These are phyloP conservation scores for Penicillium simplicissimum DNA, from an alignment of 495 filamentous ascomycete genomes.

Conservation along the genomic window DNA sequence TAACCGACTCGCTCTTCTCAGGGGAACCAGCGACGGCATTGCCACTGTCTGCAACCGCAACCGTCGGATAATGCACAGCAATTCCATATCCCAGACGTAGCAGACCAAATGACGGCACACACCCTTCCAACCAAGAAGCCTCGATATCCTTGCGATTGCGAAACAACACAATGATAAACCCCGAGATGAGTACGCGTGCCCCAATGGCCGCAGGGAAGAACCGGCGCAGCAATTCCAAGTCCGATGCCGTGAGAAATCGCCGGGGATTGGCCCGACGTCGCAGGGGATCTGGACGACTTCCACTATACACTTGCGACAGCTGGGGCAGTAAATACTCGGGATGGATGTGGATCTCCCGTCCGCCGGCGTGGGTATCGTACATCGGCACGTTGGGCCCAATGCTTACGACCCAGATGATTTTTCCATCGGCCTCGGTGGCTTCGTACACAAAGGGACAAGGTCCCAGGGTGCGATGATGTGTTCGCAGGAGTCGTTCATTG, in stretches of 20 bases:
- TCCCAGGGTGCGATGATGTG: constrained; percentile 18
- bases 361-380: constrained; percentile 25
- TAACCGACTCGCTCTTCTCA: background rate
- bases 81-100: constrained; percentile 23
- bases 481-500: constrained; percentile 15
- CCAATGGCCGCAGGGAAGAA: constrained; percentile 21
- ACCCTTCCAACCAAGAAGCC: constrained; percentile 22
- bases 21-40: constrained; percentile 12
- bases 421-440: constrained; percentile 12
- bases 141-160: constrained; percentile 18
- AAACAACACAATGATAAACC: constrained; percentile 24
- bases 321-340: constrained; percentile 17
- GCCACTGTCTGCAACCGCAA: constrained; percentile 8
- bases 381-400: constrained; percentile 13
- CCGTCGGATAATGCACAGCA: constrained; percentile 15
- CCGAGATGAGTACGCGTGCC: constrained; percentile 22
- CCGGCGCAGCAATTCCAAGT: constrained; percentile 14
- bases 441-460: constrained; percentile 21
- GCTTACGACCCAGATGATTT: constrained; percentile 20
- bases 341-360: constrained; percentile 25
- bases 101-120: constrained; percentile 19
- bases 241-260: constrained; percentile 15
- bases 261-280: constrained; percentile 13
- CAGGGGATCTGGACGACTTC: constrained; percentile 20
- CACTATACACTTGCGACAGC: constrained; percentile 15